These are phyloP conservation scores for Trypanosoma avium DNA, from an alignment of 208 protist genomes.

Conservation along the genomic window DNA sequence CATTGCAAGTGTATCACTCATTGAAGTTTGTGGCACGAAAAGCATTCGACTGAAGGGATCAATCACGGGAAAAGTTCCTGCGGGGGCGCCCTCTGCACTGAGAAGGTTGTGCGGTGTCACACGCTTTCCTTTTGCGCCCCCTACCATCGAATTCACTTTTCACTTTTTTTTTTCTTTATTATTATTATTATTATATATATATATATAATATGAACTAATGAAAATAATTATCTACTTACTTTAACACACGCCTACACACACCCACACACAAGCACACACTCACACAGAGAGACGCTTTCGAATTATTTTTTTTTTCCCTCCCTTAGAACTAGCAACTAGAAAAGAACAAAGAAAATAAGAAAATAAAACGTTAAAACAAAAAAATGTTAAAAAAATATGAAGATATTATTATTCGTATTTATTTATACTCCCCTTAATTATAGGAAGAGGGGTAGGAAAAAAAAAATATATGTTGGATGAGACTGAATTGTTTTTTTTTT, in stretches of 20 bases:
- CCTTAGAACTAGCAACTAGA: too few species aligned
- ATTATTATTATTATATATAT: not conserved
- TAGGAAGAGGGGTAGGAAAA: not conserved
- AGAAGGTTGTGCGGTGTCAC: conserved; percentile 51
- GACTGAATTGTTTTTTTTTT: not conserved
- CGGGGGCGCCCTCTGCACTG: conserved; percentile 45
- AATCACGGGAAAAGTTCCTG: conserved; percentile 74
- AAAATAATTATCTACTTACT: too few species aligned
- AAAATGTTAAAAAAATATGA: conserved; percentile 4
- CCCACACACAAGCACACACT: too few species aligned
- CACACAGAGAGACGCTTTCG: too few species aligned
- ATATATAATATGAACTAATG: not conserved
- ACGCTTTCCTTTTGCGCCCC: conserved; percentile 33
- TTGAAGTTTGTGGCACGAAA: conserved; percentile 57
- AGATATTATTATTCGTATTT: too few species aligned
- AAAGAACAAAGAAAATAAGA: conserved; percentile 16
- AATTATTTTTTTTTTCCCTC: too few species aligned
- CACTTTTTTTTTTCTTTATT: not conserved
- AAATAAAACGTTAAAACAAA: conserved; percentile 8
- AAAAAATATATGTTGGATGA: not conserved
- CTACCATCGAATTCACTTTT: not conserved
- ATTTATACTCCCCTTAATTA: too few species aligned
- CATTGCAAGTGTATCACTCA: conserved; percentile 76
- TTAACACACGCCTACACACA: too few species aligned
- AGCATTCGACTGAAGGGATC: conserved; percentile 77